A percentile compares a stretch with the other conserved stretches of the same genome.
Evolutionary conservation across 2,329 filamentous ascomycete genomes (phyloP).

Genomic region (Plectosphaerella sp.): DNA sequence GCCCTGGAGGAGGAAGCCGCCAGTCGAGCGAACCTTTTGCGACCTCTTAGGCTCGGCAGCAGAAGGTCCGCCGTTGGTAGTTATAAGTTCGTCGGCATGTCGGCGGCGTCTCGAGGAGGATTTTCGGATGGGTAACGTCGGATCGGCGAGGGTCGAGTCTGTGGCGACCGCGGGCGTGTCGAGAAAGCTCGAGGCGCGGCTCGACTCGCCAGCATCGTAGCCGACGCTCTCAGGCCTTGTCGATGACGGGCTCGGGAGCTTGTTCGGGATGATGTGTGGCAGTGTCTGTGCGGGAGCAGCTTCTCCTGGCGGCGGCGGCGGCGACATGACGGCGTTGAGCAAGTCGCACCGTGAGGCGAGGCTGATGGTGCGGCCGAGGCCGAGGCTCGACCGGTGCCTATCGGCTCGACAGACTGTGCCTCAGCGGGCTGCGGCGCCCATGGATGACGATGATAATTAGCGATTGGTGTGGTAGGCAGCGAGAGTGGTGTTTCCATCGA

Average conservation of each 20-base stretch:
- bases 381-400: no score
- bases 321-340: conserved; percentile 12
- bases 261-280: conserved; percentile 6
- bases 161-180: conserved; percentile 11
- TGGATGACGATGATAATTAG: no score
- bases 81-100: conserved; percentile 11
- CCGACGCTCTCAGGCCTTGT: conserved; percentile 26
- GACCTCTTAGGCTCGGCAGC: conserved; percentile 16
- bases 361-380: background rate
- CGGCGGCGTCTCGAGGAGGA: conserved; percentile 6
- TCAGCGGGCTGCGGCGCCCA: no score
- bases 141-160: conserved; percentile 10
- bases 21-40: conserved; percentile 39
- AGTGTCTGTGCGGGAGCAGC: conserved; percentile 6
- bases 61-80: conserved; percentile 11
- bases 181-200: conserved; percentile 24
- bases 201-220: conserved; percentile 42
- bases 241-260: conserved; percentile 7
- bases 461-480: background rate
- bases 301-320: background rate
- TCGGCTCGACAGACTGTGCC: no score
- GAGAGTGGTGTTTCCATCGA: background rate
- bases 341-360: conserved; percentile 10
- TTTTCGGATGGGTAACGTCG: conserved; percentile 4
- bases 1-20: conserved; percentile 48